Evolutionary conservation across 2,329 filamentous ascomycete species (phyloP).

Genomic region (Raffaelea albimanens): DNA sequence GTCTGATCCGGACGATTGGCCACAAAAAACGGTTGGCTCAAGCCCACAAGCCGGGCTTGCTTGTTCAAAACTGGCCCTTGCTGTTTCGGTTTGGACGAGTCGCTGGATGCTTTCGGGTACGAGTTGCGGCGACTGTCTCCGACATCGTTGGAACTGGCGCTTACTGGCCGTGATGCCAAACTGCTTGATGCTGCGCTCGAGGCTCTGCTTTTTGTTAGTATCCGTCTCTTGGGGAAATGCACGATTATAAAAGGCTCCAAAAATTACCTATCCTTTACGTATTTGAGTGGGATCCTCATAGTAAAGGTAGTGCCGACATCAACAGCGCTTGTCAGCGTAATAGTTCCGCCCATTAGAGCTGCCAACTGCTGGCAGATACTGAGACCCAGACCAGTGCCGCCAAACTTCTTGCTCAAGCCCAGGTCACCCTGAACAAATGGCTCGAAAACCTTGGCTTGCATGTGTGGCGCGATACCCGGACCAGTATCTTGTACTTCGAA

Average conservation of each 20-base stretch:
- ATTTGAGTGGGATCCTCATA: conserved; percentile 72
- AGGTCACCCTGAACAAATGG: conserved; percentile 92
- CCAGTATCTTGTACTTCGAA: conserved; percentile 86
- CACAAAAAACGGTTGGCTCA: conserved; percentile 75
- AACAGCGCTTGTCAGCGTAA: conserved; percentile 60
- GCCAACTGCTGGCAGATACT: conserved; percentile 86
- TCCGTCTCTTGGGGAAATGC: neutral
- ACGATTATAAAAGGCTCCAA: neutral
- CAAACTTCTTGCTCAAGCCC: conserved; percentile 80
- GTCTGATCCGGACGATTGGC: conserved; percentile 25
- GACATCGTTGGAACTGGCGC: conserved; percentile 32
- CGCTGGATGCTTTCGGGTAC: conserved; percentile 15
- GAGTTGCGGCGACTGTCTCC: conserved; percentile 24
- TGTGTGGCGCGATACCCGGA: conserved; percentile 68
- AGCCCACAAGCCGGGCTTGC: conserved; percentile 69
- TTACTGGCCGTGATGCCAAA: conserved; percentile 37
- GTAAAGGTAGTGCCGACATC: conserved; percentile 73
- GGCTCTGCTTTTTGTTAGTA: conserved; percentile 21
- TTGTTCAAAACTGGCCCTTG: conserved; percentile 46
- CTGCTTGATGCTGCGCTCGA: conserved; percentile 48
- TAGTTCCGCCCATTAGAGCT: conserved; percentile 69
- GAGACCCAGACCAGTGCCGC: conserved; percentile 77
- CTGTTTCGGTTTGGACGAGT: conserved; percentile 18
- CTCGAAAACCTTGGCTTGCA: conserved; percentile 81
- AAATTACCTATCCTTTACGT: conserved; percentile 56